phyloP scores from a whole-genome alignment of 1,139 yeast species.

The Nakaseomyces uthaithaninus region DNA sequence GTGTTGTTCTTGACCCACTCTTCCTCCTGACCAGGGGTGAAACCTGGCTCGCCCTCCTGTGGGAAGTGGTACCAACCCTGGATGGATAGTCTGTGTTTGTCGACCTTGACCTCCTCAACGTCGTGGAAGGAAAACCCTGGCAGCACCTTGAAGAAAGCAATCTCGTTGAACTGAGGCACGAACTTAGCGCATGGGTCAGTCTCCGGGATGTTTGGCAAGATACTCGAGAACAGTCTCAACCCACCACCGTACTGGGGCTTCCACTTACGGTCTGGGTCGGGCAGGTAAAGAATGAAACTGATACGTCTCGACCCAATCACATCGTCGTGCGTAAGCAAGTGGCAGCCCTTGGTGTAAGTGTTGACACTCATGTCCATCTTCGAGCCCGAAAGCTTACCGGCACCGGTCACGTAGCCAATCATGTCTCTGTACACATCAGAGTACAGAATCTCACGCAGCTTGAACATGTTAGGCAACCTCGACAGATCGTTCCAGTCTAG shows the following conservation, averaged over 20 bases:
- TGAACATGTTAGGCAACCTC: constrained; percentile 63
- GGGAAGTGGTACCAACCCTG: constrained; percentile 99
- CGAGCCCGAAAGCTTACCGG: constrained; percentile 81
- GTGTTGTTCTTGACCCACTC: constrained; percentile 53
- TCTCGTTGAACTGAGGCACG: constrained; percentile 90
- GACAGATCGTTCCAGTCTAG: constrained; percentile 67
- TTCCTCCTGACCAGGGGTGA: constrained; percentile 69
- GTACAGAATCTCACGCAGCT: constrained; percentile 78
- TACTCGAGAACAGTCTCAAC: constrained; percentile 74
- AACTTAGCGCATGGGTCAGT: constrained; percentile 63
- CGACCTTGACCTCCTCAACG: constrained; percentile 91
- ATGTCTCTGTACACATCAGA: constrained; percentile 76
- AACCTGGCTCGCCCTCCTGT: constrained; percentile 85
- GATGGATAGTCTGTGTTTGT: constrained; percentile 79
- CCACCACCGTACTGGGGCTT: constrained; percentile 88
- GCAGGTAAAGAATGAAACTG: constrained; percentile 83
- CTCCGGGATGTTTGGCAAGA: constrained; percentile 82
- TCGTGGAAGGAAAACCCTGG: constrained; percentile 97
- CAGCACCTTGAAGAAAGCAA: constrained; percentile 91
- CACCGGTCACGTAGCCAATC: constrained; percentile 73
- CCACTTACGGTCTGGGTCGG: constrained; percentile 89
- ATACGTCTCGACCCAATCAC: constrained; percentile 94
- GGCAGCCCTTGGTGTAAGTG: constrained; percentile 88
- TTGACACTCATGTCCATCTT: constrained; percentile 91
- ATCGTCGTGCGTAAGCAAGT: constrained; percentile 90